These are phyloP conservation scores for Termitomyces sp. DNA, from an alignment of 768 basidiomycete species.

Conservation along the genomic window DNA sequence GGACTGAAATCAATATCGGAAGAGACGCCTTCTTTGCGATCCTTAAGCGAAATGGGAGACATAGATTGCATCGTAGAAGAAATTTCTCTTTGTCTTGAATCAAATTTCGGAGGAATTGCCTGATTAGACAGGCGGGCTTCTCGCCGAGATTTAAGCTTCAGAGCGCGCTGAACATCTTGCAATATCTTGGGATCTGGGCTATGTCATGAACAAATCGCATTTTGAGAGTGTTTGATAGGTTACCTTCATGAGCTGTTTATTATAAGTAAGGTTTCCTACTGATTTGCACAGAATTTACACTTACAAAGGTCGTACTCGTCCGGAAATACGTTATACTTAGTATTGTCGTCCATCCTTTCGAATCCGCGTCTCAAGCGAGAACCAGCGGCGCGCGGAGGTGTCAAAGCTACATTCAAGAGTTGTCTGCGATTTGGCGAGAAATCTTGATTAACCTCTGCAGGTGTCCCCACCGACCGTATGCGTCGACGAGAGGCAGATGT, in stretches of 20 bases:
- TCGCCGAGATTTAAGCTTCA: conserved; percentile 67
- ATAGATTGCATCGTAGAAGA: conserved; percentile 27
- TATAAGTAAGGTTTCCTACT: conserved; percentile 5
- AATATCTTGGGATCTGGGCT: conserved; percentile 68
- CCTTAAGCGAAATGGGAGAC: conserved; percentile 20
- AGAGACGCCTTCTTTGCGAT: conserved; percentile 20
- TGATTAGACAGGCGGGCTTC: conserved; percentile 51
- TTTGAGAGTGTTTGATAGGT: conserved; percentile 16
- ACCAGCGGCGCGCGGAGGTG: conserved; percentile 8
- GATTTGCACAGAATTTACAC: conserved; percentile 19
- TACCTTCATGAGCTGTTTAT: conserved; percentile 67
- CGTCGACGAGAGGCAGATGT: conserved; percentile 10
- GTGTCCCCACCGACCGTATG: conserved; percentile 12
- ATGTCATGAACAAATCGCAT: not conserved
- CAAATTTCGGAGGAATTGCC: conserved; percentile 13
- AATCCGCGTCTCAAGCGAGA: conserved; percentile 3
- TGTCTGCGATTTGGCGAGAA: conserved; percentile 3
- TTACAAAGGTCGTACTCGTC: conserved; percentile 77
- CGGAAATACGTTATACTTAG: conserved; percentile 38
- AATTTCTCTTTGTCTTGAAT: conserved; percentile 15
- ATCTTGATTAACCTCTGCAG: conserved; percentile 5
- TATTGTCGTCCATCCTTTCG: conserved; percentile 4
- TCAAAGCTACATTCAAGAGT: conserved; percentile 1
- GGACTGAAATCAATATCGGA: conserved; percentile 70
- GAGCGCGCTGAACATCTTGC: conserved; percentile 73